Base-by-base conservation (phyloP, 1,284 basidiomycete genomes). In the Leccinum huronense region DNA sequence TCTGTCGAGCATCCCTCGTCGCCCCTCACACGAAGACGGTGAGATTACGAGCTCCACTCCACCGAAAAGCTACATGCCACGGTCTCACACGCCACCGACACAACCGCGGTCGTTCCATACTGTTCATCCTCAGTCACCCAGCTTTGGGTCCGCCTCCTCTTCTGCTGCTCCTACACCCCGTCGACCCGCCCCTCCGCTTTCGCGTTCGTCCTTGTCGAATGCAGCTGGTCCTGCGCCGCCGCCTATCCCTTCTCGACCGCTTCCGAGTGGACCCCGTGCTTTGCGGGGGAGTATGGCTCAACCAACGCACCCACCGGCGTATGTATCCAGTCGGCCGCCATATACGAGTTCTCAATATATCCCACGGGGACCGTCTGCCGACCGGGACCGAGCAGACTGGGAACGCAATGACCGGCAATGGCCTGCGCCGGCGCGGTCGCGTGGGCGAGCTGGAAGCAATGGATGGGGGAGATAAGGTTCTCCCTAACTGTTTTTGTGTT, bases 211-310 rank as follows among this genome's bases (percentile, higher is more conserved):
- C 14, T 67, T 74, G 11, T 72, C 72, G 9, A 75, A 71, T 34
- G 58, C 65, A 27, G 31, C 73, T 1, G 71, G 71, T 16, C 71
- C 74, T 45, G 61, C 72, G 34, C 63, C 74, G 1, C 57, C 66
- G 30, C 63, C 71, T 60, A 60, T 65, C 30, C 65, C 73, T 8
- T 73, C 75, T 23, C 77, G 79, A 36, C 77, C 80, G 27, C 75
- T 81, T 14, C 85, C 85, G 2, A 83, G 80, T 51, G 84, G 80
- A 0, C 85, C 85, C 0, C 80, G 84, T 27, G 85, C 85, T n/a
- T 68, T 86, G 16, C 75, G 84, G 51, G 75, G 76, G 16, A 66
- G 71, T 34, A 69, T 71, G 65, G 71, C 60, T 59, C 70, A 71
- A 58, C 63, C 71, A 4, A 68, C 69, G 13, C 71, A 72, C 30